Evolutionary conservation across 352 stramenopile genomes (phyloP), one percentile per base, ranked within the genome.

Genomic region (Phytophthora syringae): DNA sequence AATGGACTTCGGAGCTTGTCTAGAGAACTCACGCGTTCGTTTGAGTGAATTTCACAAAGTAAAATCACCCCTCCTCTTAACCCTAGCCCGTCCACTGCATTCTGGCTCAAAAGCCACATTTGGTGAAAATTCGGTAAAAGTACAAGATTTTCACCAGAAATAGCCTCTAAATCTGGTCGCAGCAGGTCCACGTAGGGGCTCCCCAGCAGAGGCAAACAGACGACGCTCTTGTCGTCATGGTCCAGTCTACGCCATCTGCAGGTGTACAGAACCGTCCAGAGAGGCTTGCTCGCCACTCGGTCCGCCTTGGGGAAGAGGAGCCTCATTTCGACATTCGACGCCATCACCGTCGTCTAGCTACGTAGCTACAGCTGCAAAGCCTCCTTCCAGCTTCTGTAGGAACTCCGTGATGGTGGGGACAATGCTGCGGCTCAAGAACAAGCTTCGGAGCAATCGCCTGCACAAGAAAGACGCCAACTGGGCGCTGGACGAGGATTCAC

Each of bases 401-500:
- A n/a, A n/a, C n/a, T n/a, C n/a, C n/a, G n/a, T n/a, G 11, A 43
- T 67, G 61, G 71, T 82, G 22, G 60, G 74, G 10, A 72, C 71
- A 11, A 90, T 92, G 80, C 72, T 73, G 53, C 77, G 80, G 61
- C 76, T 93, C 61, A 91, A 90, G 79, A 83, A 69, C 64, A 88
- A 85, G 52, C 70, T 88, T 30, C 74, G 75, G 64, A 61, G 69
- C 50, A 67, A 60, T 44, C 71, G 76, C 30, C 75, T 83, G 55
- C 71, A 79, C 70, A 75, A 82, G 53, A 71, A 77, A 18, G 63
- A 69, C 7, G 54, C 42, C 34, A 56, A 67, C 16, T 76, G 57
- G 59, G 61, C 58, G 37, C 42, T 76, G 32, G 74, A 77, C 45
- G 75, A 82, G 21, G 70, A 84, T 58, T 70, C 72, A 21, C 50